Evolutionary conservation across 2,329 filamentous ascomycete genomes (phyloP).

Genomic region (Phaeosphaeriaceae sp.): DNA sequence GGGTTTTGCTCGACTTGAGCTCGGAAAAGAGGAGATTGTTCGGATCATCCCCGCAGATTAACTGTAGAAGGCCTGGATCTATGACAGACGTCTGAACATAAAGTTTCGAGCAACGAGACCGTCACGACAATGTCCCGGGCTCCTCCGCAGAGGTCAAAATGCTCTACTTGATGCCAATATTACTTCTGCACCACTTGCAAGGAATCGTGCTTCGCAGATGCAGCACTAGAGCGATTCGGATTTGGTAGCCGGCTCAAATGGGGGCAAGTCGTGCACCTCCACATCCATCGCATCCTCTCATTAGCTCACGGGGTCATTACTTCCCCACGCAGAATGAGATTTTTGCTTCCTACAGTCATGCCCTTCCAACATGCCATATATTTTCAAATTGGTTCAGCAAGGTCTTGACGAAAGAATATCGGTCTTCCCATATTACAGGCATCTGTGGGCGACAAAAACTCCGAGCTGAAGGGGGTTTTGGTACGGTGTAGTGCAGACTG

Average conservation of each 20-base stretch:
- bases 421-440: background rate
- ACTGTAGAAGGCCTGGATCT: background rate
- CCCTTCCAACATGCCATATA: no score
- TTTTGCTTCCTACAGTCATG: background rate
- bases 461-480: background rate
- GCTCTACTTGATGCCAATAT: background rate
- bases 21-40: conserved; percentile 30
- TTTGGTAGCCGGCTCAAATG: background rate
- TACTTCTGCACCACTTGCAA: background rate
- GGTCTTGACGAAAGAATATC: background rate
- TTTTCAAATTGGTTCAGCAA: background rate
- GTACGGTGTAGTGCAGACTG: background rate
- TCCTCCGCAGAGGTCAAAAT: background rate
- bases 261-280: conserved; percentile 1
- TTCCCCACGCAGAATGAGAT: background rate
- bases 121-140: background rate
- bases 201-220: background rate
- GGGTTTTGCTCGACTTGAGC: conserved; percentile 25
- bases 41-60: conserved; percentile 13
- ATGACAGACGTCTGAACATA: background rate
- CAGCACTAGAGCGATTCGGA: background rate
- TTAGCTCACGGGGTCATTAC: background rate
- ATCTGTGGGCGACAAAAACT: background rate
- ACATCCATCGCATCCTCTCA: conserved; percentile 1
- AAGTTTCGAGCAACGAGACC: background rate